Conservation (phyloP, 192 early-diverging fungal genomes). For the Kappamyces sp. region DNA sequence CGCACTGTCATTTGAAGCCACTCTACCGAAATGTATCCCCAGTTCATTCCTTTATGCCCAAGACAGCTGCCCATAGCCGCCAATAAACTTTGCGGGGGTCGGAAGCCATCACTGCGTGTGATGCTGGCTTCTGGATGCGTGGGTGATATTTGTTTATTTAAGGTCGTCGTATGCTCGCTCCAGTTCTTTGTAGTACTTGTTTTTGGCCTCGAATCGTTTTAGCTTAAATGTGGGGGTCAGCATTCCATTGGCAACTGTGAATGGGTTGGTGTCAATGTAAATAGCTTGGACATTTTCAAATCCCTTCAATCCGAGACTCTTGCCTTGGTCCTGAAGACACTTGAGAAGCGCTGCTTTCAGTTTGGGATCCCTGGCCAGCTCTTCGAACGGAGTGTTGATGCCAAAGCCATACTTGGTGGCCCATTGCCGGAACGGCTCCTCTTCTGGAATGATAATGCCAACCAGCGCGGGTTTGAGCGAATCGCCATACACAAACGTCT, state of each 20-base stretch:
- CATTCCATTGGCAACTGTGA: conserved; percentile 71
- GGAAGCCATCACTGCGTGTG: too few species aligned
- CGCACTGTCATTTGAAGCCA: too few species aligned
- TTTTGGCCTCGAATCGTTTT: conserved; percentile 72
- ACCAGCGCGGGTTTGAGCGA: conserved; percentile 77
- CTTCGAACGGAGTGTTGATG: conserved; percentile 29
- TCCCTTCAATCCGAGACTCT: conserved; percentile 36
- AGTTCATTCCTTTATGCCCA: too few species aligned
- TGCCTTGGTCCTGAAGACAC: conserved; percentile 50
- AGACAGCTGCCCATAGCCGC: too few species aligned
- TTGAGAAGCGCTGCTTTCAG: conserved; percentile 47
- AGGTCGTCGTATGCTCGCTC: conserved; percentile 55
- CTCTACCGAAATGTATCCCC: too few species aligned
- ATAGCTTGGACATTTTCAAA: conserved; percentile 39
- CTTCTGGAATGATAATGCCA: conserved; percentile 51
- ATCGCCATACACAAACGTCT: conserved; percentile 93
- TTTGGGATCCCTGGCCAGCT: conserved; percentile 40
- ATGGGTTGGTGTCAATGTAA: conserved; percentile 35
- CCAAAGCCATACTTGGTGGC: conserved; percentile 34
- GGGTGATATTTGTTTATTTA: too few species aligned
- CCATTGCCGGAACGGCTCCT: conserved; percentile 50
- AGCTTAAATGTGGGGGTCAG: conserved; percentile 93
- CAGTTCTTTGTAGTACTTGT: conserved; percentile 59
- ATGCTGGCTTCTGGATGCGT: too few species aligned
- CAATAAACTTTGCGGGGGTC: too few species aligned